phyloP scores from a whole-genome alignment of 1,284 basidiomycete species.

The Schizopora paradoxa region DNA sequence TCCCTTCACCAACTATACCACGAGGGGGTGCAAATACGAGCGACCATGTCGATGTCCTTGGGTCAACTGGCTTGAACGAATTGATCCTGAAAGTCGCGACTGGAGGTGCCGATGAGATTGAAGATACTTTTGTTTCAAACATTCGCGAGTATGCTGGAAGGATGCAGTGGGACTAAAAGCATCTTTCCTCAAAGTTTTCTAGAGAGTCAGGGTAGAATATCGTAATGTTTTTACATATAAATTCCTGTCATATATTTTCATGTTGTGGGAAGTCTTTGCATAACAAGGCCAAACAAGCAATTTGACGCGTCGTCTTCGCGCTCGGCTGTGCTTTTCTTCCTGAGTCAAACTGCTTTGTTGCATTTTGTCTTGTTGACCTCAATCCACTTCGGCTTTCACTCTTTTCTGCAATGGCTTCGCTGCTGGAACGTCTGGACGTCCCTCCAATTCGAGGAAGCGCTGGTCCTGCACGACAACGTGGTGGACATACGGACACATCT shows the following conservation, averaged over 20 bases:
- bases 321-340: too few species aligned
- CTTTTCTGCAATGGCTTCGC: conserved; percentile 45
- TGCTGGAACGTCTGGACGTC: conserved; percentile 62
- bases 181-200: too few species aligned
- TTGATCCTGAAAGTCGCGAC: conserved; percentile 87
- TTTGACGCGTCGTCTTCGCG: too few species aligned
- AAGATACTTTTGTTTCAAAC: conserved; percentile 72
- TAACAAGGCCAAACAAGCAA: too few species aligned
- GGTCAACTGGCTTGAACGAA: conserved; percentile 83
- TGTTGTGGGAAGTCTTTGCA: too few species aligned
- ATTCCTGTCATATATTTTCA: too few species aligned
- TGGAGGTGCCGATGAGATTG: conserved; percentile 65
- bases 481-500: conserved; percentile 37
- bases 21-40: conserved; percentile 89
- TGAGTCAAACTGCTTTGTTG: too few species aligned
- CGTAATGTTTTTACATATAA: too few species aligned
- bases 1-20: conserved; percentile 69
- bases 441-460: conserved; percentile 32
- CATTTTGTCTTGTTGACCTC: too few species aligned
- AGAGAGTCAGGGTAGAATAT: too few species aligned
- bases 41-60: conserved; percentile 93
- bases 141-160: conserved; percentile 73
- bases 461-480: conserved; percentile 56
- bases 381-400: conserved; percentile 9
- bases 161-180: conserved; percentile 77